phyloP scores from a whole-genome alignment of 495 filamentous ascomycete genomes.

The Astrocystis sublimbata region DNA sequence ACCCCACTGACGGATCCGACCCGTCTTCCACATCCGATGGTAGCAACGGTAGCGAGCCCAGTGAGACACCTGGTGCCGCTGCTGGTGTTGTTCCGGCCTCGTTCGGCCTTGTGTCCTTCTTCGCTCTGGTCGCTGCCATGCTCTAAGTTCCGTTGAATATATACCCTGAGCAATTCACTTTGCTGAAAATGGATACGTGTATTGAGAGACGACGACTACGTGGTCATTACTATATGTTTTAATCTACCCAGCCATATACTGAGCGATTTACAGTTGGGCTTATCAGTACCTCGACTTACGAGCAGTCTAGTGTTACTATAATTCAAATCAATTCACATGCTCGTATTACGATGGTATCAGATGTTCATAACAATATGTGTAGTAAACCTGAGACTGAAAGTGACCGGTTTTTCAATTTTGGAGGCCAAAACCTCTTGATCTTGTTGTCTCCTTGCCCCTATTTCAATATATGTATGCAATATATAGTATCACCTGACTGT shows the following conservation, averaged over 20 bases:
- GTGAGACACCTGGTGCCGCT: constrained; percentile 11
- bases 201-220: background rate
- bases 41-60: background rate
- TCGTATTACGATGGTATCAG: no score
- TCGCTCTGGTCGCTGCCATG: constrained; percentile 13
- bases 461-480: no score
- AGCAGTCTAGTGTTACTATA: background rate
- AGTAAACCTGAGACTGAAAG: no score
- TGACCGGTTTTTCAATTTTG: no score
- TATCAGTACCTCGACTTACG: background rate
- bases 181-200: constrained; percentile 1
- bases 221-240: background rate
- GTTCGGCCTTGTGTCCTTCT: constrained; percentile 8
- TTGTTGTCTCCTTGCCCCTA: no score
- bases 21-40: background rate
- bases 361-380: no score
- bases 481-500: no score
- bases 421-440: no score
- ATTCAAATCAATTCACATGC: background rate
- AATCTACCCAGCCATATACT: background rate
- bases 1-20: background rate
- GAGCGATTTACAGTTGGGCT: background rate
- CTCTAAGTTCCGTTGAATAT: background rate
- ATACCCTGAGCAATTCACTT: background rate
- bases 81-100: constrained; percentile 13